These are phyloP conservation scores for Dittrichia graveolens DNA, from an alignment of 129 eudicot species.

Conservation along the genomic window DNA sequence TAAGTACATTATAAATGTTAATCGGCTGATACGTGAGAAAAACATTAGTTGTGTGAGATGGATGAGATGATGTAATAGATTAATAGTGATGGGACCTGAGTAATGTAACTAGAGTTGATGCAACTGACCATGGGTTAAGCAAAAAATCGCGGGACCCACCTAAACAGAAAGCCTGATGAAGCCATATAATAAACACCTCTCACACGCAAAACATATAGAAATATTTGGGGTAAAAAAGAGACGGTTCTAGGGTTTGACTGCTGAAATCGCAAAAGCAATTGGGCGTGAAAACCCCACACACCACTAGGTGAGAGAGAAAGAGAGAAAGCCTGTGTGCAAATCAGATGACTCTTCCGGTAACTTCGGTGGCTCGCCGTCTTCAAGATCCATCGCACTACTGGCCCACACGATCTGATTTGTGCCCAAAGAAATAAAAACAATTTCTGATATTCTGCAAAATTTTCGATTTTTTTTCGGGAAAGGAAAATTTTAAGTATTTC, in stretches of 20 bases:
- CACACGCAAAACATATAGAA: constrained; percentile 23
- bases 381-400: constrained; percentile 38
- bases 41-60: too few species aligned
- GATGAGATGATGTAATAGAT: too few species aligned
- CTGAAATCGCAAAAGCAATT: constrained; percentile 25
- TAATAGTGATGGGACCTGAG: background rate
- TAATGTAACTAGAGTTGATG: constrained; percentile 13
- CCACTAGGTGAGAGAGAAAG: constrained; percentile 44
- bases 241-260: constrained; percentile 47
- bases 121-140: constrained; percentile 10
- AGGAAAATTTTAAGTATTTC: background rate
- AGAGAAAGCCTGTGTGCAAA: constrained; percentile 17
- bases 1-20: too few species aligned
- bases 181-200: background rate
- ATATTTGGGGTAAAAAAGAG: constrained; percentile 21
- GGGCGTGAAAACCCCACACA: constrained; percentile 40
- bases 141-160: constrained; percentile 19
- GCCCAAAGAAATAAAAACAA: constrained; percentile 15
- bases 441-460: constrained; percentile 28
- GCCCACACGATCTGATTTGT: constrained; percentile 40
- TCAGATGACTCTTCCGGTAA: constrained; percentile 51
- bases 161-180: background rate
- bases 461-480: constrained; percentile 24
- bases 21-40: too few species aligned
- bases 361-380: constrained; percentile 44